These are phyloP conservation scores for Mortierella polycephala DNA, from an alignment of 371 early-diverging fungal genomes.

Conservation along the genomic window DNA sequence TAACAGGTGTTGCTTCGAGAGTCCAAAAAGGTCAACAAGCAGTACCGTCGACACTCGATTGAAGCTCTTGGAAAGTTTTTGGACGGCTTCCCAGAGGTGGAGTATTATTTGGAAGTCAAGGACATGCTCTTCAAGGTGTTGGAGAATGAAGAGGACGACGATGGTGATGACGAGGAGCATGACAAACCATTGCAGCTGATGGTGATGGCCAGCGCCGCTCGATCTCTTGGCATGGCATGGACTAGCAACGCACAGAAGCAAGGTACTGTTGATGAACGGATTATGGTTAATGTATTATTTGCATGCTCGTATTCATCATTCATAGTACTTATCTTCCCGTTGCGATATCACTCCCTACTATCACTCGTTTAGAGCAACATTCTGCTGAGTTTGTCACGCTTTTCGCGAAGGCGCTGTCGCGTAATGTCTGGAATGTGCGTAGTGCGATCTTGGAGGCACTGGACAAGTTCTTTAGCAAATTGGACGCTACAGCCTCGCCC, in stretches of 20 bases:
- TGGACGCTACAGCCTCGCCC: background rate
- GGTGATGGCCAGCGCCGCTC: slow-evolving; percentile 79
- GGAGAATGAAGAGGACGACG: slow-evolving; percentile 64
- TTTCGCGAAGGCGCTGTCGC: slow-evolving; percentile 58
- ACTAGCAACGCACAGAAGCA: slow-evolving; percentile 58
- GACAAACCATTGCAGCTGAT: slow-evolving; percentile 72
- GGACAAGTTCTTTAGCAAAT: slow-evolving; percentile 58
- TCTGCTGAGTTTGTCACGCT: slow-evolving; percentile 53
- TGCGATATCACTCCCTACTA: background rate
- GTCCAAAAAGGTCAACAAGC: slow-evolving; percentile 75
- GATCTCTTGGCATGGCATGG: slow-evolving; percentile 70
- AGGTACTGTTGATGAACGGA: slow-evolving; percentile 44
- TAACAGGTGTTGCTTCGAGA: slow-evolving; percentile 72
- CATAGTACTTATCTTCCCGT: background rate
- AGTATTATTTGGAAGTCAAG: slow-evolving; percentile 65
- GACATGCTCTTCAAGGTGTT: slow-evolving; percentile 65
- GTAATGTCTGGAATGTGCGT: slow-evolving; percentile 82
- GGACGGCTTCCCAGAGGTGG: slow-evolving; percentile 64
- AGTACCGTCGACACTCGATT: slow-evolving; percentile 76
- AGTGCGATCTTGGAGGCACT: slow-evolving; percentile 70
- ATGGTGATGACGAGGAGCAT: slow-evolving; percentile 75
- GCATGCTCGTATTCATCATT: background rate
- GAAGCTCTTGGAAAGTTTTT: slow-evolving; percentile 71
- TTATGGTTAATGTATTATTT: no score
- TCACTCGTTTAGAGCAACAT: slow-evolving; percentile 18